Percentiles rank a stretch among this genome's conserved stretches.
Evolutionary conservation across 495 filamentous ascomycete genomes (phyloP).

Genomic region (Rusavskia elegans): DNA sequence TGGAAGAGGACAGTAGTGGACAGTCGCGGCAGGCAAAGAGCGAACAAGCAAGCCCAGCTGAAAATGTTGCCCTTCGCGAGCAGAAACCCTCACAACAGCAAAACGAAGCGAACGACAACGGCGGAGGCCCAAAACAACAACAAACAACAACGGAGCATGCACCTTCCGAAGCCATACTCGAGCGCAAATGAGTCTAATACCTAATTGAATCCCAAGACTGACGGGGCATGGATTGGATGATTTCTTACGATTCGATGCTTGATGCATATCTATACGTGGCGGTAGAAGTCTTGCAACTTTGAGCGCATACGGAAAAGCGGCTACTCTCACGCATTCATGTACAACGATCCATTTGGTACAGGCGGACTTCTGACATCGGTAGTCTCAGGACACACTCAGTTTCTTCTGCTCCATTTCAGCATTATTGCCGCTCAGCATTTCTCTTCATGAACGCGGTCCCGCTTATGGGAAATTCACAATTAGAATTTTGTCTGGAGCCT

Average conservation of each 20-base stretch:
- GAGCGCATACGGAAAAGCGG: neutral
- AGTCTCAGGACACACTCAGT: neutral
- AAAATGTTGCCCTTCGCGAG: neutral
- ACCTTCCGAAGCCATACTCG: neutral
- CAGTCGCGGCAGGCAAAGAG: conserved; percentile 1
- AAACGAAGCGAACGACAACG: neutral
- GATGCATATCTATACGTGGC: neutral
- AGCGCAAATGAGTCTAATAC: neutral
- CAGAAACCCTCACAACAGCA: neutral
- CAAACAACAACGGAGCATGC: neutral
- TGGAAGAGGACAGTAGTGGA: too few species aligned
- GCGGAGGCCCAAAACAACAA: neutral
- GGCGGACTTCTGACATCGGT: neutral
- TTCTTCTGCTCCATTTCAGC: too few species aligned
- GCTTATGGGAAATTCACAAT: too few species aligned
- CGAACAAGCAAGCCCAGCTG: neutral
- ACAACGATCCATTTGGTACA: conserved; percentile 1
- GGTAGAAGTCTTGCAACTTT: conserved; percentile 6
- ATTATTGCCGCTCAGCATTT: too few species aligned
- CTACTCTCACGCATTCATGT: neutral
- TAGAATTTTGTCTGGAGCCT: too few species aligned
- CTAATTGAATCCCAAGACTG: neutral
- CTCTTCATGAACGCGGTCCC: too few species aligned
- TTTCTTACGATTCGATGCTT: neutral
- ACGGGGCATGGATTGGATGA: neutral